A percentile compares a stretch with the other conserved stretches of the same genome.
phyloP scores from a whole-genome alignment of 2,329 filamentous ascomycete species.

The Shiraia sp. region DNA sequence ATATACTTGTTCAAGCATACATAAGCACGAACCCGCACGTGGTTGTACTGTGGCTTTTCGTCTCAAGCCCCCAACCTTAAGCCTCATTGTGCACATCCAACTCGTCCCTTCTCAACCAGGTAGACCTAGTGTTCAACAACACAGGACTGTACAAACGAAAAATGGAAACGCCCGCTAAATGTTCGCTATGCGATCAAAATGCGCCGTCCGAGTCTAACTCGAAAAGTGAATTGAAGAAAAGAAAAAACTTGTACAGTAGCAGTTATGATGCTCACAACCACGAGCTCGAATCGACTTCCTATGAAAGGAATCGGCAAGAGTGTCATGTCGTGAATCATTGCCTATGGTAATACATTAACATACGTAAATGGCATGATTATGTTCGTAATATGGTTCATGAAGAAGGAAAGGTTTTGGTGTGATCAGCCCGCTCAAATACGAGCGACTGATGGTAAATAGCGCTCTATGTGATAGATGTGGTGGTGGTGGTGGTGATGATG shows the following conservation, averaged over 20 bases:
- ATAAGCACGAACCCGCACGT: constrained; percentile 15
- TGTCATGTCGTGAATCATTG: constrained; percentile 21
- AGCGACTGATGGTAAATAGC: too few relatives aligned
- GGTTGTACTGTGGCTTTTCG: constrained; percentile 9
- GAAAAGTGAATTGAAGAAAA: constrained; percentile 4
- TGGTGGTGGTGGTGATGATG: constrained; percentile 1
- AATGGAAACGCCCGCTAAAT: constrained; percentile 40
- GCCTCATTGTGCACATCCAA: constrained; percentile 4
- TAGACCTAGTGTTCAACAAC: constrained; percentile 16
- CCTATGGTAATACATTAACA: constrained; percentile 33
- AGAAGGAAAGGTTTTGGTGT: constrained; percentile 13
- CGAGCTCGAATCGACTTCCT: constrained; percentile 20
- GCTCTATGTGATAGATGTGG: not conserved
- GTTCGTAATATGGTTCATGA: constrained; percentile 30
- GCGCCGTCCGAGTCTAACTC: constrained; percentile 3
- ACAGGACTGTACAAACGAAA: constrained; percentile 6
- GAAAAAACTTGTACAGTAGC: constrained; percentile 26
- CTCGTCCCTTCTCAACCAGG: constrained; percentile 2
- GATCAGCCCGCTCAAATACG: constrained; percentile 1
- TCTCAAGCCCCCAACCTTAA: constrained; percentile 7
- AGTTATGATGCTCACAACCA: constrained; percentile 21
- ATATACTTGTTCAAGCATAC: constrained; percentile 18
- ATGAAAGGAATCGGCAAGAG: constrained; percentile 19
- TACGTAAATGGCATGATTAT: constrained; percentile 29
- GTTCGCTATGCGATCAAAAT: constrained; percentile 28